These are phyloP conservation scores for Elasticomyces elasticus DNA, from an alignment of 495 filamentous ascomycete genomes.

Conservation along the genomic window DNA sequence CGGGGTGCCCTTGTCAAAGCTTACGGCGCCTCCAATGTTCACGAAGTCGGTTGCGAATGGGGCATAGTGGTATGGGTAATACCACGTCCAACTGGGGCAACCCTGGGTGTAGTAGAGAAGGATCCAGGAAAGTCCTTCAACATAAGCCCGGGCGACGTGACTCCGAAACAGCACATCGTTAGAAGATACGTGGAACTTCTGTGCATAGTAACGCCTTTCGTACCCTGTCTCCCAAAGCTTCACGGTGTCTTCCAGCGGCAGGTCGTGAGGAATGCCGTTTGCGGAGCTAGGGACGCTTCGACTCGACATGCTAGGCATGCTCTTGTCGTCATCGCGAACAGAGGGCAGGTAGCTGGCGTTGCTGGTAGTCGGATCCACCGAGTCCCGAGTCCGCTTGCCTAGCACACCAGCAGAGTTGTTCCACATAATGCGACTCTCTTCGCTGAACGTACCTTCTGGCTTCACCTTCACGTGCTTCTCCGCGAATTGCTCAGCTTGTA, in stretches of 20 bases:
- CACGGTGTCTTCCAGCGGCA: conserved; percentile 65
- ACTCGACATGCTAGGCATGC: conserved; percentile 12
- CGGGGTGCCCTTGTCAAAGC: conserved; percentile 75
- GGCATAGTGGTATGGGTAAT: conserved; percentile 96
- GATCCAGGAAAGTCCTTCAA: conserved; percentile 98
- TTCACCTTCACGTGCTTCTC: no score
- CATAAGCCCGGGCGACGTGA: conserved; percentile 84
- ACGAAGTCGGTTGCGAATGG: conserved; percentile 94
- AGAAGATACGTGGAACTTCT: conserved; percentile 84
- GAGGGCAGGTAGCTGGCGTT: no score
- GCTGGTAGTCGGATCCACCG: no score
- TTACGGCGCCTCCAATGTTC: conserved; percentile 62
- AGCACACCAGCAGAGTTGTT: no score
- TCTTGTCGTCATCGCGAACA: conserved; percentile 15
- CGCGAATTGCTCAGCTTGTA: no score
- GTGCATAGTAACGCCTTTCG: conserved; percentile 89
- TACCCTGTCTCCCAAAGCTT: conserved; percentile 93
- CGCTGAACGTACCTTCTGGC: no score
- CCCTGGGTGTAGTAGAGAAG: conserved; percentile 95
- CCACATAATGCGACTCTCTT: no score
- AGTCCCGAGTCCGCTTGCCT: no score
- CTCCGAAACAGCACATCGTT: conserved; percentile 77
- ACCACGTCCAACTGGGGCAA: conserved; percentile 97
- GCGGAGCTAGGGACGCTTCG: no score
- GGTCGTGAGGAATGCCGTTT: no score